phyloP scores from a whole-genome alignment of 73 alveolate genomes.

The Stentor roeselii region DNA sequence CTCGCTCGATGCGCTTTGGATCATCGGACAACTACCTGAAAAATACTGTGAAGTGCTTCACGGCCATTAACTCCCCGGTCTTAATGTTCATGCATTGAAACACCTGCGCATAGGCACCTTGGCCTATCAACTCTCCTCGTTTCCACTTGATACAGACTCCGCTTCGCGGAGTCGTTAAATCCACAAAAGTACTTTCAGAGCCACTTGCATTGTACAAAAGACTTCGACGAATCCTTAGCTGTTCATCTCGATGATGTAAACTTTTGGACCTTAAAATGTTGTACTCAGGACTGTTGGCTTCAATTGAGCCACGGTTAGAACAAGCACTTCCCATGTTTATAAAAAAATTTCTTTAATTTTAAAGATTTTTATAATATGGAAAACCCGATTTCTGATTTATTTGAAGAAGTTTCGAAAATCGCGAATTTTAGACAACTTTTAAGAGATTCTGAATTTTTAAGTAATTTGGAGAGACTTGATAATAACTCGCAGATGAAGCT shows the following conservation, averaged over 20 bases:
- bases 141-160: neutral
- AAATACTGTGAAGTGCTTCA: constrained; percentile 47
- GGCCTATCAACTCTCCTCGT: constrained; percentile 71
- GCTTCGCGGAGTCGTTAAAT: neutral
- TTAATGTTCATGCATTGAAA: constrained; percentile 67
- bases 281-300: neutral
- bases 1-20: constrained; percentile 10
- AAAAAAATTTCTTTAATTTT: too few species aligned
- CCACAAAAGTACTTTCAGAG: constrained; percentile 2
- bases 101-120: constrained; percentile 88
- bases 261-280: neutral
- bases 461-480: too few species aligned
- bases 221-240: neutral
- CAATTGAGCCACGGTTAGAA: neutral
- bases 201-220: neutral
- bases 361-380: too few species aligned
- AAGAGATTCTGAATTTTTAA: too few species aligned
- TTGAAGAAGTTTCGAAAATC: too few species aligned
- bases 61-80: constrained; percentile 70
- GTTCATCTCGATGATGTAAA: neutral
- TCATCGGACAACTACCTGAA: constrained; percentile 16
- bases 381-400: too few species aligned
- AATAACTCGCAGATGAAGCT: too few species aligned
- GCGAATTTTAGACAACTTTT: too few species aligned
- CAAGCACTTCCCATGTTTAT: neutral